A percentile compares a stretch with the other conserved stretches of the same genome.
phyloP scores from a whole-genome alignment of 2,329 filamentous ascomycete genomes.

The Phaeoacremonium minimum region DNA sequence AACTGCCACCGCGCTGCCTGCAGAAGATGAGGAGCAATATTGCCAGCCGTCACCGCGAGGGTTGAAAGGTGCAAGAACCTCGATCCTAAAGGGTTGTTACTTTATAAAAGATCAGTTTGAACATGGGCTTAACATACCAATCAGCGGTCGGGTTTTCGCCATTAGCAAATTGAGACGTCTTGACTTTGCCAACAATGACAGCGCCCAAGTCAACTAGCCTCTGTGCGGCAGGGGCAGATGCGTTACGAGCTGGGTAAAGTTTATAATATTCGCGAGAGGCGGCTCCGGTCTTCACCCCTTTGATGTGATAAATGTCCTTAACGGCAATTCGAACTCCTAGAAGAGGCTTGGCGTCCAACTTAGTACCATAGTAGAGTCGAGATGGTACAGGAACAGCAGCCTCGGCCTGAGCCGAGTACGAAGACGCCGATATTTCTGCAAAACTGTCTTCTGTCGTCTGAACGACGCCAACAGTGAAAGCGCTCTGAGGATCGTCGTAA shows the following conservation, averaged over 20 bases:
- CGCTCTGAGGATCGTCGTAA: slow-evolving; percentile 2
- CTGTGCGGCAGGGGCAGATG: slow-evolving; percentile 46
- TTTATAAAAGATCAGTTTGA: background rate
- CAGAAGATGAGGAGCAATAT: slow-evolving; percentile 34
- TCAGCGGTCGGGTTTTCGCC: slow-evolving; percentile 37
- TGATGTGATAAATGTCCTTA: slow-evolving; percentile 25
- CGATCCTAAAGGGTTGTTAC: slow-evolving; percentile 12
- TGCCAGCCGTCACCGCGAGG: slow-evolving; percentile 44
- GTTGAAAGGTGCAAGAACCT: slow-evolving; percentile 34
- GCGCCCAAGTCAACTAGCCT: slow-evolving; percentile 56
- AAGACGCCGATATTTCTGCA: background rate
- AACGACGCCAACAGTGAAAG: background rate
- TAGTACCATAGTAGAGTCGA: slow-evolving; percentile 23
- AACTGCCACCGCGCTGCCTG: slow-evolving; percentile 18
- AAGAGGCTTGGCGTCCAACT: slow-evolving; percentile 23
- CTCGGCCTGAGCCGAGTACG: background rate
- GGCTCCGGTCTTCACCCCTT: slow-evolving; percentile 49
- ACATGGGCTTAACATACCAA: slow-evolving; percentile 21
- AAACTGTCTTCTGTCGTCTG: background rate
- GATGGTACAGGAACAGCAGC: slow-evolving; percentile 30
- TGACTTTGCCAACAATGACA: slow-evolving; percentile 48
- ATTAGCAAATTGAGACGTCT: slow-evolving; percentile 40
- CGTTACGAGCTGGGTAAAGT: slow-evolving; percentile 38
- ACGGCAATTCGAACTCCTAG: slow-evolving; percentile 29
- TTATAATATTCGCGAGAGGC: slow-evolving; percentile 56